Evolutionary conservation across 2,329 filamentous ascomycete genomes (phyloP).

Genomic region (Pezicula neosporulosa): DNA sequence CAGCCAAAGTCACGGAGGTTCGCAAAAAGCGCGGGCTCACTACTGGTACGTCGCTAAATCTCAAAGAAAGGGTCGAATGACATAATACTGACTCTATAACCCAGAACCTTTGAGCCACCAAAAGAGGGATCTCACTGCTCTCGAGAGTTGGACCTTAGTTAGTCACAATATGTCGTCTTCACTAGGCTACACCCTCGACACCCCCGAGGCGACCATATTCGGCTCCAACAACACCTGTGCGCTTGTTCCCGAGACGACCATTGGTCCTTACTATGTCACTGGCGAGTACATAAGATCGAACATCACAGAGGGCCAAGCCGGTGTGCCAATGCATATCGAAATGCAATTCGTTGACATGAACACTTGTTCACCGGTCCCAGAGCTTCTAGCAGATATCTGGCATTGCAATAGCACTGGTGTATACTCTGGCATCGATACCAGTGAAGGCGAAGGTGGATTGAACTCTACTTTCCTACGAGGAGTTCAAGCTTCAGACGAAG

Average conservation of each 20-base stretch:
- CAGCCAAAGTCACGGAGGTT: conserved; percentile 8
- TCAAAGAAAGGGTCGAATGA: not conserved
- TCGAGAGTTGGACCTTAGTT: not conserved
- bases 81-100: not conserved
- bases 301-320: conserved; percentile 42
- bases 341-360: conserved; percentile 49
- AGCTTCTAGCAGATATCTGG: conserved; percentile 51
- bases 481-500: conserved; percentile 35
- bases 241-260: conserved; percentile 46
- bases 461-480: conserved; percentile 40
- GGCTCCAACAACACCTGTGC: conserved; percentile 41
- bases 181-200: conserved; percentile 5
- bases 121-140: conserved; percentile 4
- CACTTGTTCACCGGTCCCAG: conserved; percentile 47
- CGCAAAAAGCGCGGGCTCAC: conserved; percentile 7
- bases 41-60: not conserved
- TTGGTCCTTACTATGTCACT: conserved; percentile 46
- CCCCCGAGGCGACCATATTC: conserved; percentile 26
- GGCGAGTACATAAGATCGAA: conserved; percentile 39
- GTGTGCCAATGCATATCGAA: conserved; percentile 46
- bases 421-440: conserved; percentile 42
- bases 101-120: conserved; percentile 2
- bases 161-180: conserved; percentile 7
- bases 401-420: conserved; percentile 34
- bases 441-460: conserved; percentile 32